Evolutionary conservation across 2,329 filamentous ascomycete genomes (phyloP), one percentile per base, ranked within the genome.

Genomic region (Cercospora berteroae): DNA sequence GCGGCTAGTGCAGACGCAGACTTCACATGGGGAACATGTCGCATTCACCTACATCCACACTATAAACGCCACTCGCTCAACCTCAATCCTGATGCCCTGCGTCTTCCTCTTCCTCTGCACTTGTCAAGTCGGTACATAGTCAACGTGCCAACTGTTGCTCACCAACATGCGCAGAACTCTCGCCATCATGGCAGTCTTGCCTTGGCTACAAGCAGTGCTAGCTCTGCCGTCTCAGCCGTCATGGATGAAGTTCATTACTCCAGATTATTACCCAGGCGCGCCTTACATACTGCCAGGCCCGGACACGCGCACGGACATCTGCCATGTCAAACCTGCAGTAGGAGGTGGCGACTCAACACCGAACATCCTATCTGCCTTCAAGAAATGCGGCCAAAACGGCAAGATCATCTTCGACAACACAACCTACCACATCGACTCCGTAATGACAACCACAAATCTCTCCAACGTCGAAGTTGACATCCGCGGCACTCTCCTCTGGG

Each of bases 291-390:
- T 67, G 6, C 67, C 61, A 13, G 62, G 64, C 0, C 60, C 61
- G 8, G 29, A 65, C 4, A 69, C 65, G 27, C 61, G 67, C 23
- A 50, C 62, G 4, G 65, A 67, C 2, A 20, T 55, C 16, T 69
- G 67, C 59, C 42, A 69, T 9, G 65, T 69, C 13, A 29, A 69
- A 18, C 16, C 50, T 8, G 39, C 62, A 36, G 31, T 52, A 10
- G 48, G 63, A 31, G 67, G 57, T 36, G 84, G 86, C 71, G 84
- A 86, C 73, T 67, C 65, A 2, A 81, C 83, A 25, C 83, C 84
- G 7, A 82, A 84, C 44, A 85, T 87, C 58, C 70, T 84, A 0
- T 69, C 80, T 4, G 85, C 85, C 0, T 86, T 87, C 74, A 72
- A 79, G 27, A 74, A 81, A 29, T 87, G 85, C 70, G 79, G 83